Base-by-base conservation (phyloP, 2,329 filamentous ascomycete species). In the Neocucurbitaria cava region DNA sequence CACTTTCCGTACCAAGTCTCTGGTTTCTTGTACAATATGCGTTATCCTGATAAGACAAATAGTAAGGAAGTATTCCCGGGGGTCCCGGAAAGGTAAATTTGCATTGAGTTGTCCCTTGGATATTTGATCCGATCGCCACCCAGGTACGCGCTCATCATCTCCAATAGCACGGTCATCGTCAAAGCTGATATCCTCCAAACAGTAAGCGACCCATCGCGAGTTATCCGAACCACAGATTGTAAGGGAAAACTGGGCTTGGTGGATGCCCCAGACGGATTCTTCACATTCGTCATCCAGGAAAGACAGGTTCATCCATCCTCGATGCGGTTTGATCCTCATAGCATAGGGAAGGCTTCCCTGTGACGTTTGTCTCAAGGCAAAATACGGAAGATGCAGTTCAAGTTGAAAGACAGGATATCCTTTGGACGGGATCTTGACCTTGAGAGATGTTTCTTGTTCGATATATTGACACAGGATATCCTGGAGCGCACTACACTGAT, bases 1-100 rank as follows among this genome's bases (percentile, higher is more conserved):
- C 8, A 54, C 17, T 10, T 18, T 28, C 4, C 43, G 26, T 8
- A 43, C 46, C 15, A 54, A 9, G 5, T 42, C 35, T n/a, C 10
- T 39, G 28, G 28, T 38, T 17, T 55, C 47, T 20, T 33, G 21
- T 3, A 15, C 18, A 13, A 45, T 23, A 1, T 47, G 36, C 1
- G 35, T 11, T 13, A 24, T 50, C 15, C 28, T 50, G 28, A 46
- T 33, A 7, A 39, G 20, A 9, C 39, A 10, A 9, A 50, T 36
- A n/a, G 17, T 3, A 8, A 59, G 42, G 13, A 46, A 59, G 20
- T 59, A 59, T 42, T 53, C 52, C 8, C 49, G 48, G 3, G 56
- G 49, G 15, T 56, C 39, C 48, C 49, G 47, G 15, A 59, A 46
- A 7, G 47, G 26, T 6, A 23, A 10, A 6, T 52, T 21, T 2